Evolutionary conservation across 305 asterid genomes (phyloP).

Genomic region (Nicotiana rustica): DNA sequence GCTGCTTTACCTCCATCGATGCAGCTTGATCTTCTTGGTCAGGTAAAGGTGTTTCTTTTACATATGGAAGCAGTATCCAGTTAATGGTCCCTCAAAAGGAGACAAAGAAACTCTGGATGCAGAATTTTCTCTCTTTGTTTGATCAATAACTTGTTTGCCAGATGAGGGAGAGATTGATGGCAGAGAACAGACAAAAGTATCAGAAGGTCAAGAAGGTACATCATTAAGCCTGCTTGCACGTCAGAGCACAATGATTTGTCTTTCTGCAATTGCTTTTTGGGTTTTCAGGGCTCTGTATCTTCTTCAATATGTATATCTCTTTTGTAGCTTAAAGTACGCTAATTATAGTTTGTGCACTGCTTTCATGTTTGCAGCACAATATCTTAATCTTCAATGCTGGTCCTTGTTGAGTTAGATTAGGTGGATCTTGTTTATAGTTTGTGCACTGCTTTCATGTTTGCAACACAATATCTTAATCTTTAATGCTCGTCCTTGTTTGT

Average conservation of each 20-base stretch:
- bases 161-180: slow-evolving; percentile 99
- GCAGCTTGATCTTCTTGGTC: slow-evolving; percentile 99
- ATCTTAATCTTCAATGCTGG: neutral
- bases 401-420: slow-evolving; percentile 17
- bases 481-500: neutral
- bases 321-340: slow-evolving; percentile 22
- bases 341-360: neutral
- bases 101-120: neutral
- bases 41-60: slow-evolving; percentile 55
- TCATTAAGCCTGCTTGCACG: neutral
- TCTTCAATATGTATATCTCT: neutral
- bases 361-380: slow-evolving; percentile 17
- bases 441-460: neutral
- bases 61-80: slow-evolving; percentile 19
- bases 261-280: slow-evolving; percentile 8
- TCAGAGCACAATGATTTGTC: slow-evolving; percentile 1
- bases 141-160: slow-evolving; percentile 50
- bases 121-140: slow-evolving; percentile 33
- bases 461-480: neutral
- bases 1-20: slow-evolving; percentile 97
- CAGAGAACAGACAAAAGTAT: slow-evolving; percentile 97
- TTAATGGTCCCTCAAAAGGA: slow-evolving; percentile 8
- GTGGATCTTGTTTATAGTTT: slow-evolving; percentile 14
- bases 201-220: slow-evolving; percentile 97
- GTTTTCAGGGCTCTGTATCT: neutral